phyloP scores from a whole-genome alignment of 371 early-diverging fungal species.

The Syncephalastrum racemosum region DNA sequence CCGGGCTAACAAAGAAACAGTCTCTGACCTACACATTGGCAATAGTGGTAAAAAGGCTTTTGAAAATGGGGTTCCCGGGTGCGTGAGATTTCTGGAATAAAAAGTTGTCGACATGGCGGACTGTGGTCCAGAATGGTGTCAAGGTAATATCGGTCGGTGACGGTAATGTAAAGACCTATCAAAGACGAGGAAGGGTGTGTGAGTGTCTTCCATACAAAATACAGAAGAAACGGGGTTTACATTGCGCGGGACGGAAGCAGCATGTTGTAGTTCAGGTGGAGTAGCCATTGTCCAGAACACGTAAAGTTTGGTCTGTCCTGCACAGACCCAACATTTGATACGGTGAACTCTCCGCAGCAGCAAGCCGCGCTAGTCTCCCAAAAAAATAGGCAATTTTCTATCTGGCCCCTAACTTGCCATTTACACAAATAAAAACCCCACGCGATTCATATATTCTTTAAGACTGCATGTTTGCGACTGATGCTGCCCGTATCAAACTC shows the following conservation, averaged over 20 bases:
- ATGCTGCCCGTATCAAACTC: no score
- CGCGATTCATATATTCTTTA: no score
- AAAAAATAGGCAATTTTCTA: no score
- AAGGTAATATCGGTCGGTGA: slow-evolving; percentile 35
- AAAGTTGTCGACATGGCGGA: slow-evolving; percentile 63
- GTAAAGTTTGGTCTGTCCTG: no score
- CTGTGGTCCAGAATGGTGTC: slow-evolving; percentile 60
- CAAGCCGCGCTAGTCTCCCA: no score
- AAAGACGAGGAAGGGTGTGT: not conserved
- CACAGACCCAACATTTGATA: no score
- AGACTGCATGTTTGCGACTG: no score
- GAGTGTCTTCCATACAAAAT: no score
- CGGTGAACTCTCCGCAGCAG: no score
- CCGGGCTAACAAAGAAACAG: not conserved
- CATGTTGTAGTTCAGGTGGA: slow-evolving; percentile 14
- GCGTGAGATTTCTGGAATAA: slow-evolving; percentile 70
- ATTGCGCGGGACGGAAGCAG: slow-evolving; percentile 19
- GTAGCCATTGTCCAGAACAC: not conserved
- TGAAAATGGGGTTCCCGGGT: slow-evolving; percentile 47
- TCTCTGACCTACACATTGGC: slow-evolving; percentile 61
- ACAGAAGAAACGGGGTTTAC: not conserved
- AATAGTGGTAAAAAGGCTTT: slow-evolving; percentile 72
- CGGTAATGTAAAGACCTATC: slow-evolving; percentile 39
- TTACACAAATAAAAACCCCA: no score
- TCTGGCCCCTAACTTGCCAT: no score